A percentile compares a stretch with the other conserved stretches of the same genome.
Evolutionary conservation across 495 filamentous ascomycete species (phyloP).

Genomic region (Neurospora sp.): DNA sequence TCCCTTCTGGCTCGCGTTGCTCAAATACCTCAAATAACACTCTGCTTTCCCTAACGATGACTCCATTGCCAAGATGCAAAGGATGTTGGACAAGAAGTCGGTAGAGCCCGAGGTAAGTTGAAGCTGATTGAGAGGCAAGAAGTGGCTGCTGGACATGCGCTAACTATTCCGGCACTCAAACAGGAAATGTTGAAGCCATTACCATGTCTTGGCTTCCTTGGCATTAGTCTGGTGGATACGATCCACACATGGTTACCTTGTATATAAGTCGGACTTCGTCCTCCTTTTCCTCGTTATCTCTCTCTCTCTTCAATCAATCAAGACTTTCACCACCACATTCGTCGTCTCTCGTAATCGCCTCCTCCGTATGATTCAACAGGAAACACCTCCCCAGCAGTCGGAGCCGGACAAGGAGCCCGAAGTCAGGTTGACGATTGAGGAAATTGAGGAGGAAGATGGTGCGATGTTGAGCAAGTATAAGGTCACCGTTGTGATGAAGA

Average conservation of each 20-base stretch:
- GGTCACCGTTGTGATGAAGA: neutral
- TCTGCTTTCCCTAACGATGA: neutral
- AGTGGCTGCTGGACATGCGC: neutral
- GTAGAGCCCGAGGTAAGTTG: neutral
- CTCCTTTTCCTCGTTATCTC: no score
- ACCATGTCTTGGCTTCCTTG: no score
- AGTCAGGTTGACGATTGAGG: neutral
- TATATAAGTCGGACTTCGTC: no score
- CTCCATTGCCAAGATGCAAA: neutral
- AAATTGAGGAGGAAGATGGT: neutral
- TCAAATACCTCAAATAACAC: conserved; percentile 66
- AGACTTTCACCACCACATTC: no score
- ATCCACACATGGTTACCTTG: no score
- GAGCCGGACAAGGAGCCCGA: neutral
- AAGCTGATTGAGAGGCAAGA: no score
- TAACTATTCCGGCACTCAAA: no score
- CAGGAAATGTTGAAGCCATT: no score
- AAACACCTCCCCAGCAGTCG: neutral
- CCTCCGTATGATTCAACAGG: no score
- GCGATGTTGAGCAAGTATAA: neutral
- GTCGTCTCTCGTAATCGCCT: no score
- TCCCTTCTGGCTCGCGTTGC: neutral
- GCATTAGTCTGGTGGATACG: no score
- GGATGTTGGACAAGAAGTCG: neutral
- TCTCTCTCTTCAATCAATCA: no score